Conservation (phyloP, 169 alveolate species). For the Miamiensis avidus region DNA sequence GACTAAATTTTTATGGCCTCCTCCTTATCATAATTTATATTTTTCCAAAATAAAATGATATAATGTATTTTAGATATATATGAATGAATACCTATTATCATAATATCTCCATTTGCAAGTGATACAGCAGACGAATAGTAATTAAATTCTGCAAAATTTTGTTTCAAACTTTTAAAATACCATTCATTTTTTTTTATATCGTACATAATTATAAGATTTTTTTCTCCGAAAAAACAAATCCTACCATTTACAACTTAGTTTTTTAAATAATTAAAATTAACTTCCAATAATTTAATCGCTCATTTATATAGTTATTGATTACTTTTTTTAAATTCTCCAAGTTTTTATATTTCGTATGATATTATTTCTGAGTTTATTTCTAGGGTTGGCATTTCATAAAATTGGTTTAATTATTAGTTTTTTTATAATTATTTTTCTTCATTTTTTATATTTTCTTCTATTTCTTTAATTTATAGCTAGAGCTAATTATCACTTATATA, state of each 20-base stretch:
- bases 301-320: too few species aligned
- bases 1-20: slow-evolving; percentile 64
- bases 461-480: background rate
- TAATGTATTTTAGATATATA: too few species aligned
- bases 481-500: background rate
- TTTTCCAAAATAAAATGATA: too few species aligned
- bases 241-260: background rate
- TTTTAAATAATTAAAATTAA: too few species aligned
- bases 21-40: slow-evolving; percentile 27
- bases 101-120: slow-evolving; percentile 67
- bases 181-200: slow-evolving; percentile 52
- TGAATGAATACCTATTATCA: slow-evolving; percentile 46
- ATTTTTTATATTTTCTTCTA: background rate
- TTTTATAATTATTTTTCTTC: background rate
- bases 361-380: background rate
- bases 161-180: slow-evolving; percentile 25
- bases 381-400: background rate
- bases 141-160: slow-evolving; percentile 47
- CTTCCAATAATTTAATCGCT: background rate
- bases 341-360: too few species aligned
- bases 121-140: slow-evolving; percentile 73
- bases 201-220: slow-evolving; percentile 56
- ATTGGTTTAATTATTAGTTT: too few species aligned
- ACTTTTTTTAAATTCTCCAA: background rate
- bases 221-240: slow-evolving; percentile 73